Base-by-base conservation (phyloP, 2,329 filamentous ascomycete species). In the Penicillium paneum region DNA sequence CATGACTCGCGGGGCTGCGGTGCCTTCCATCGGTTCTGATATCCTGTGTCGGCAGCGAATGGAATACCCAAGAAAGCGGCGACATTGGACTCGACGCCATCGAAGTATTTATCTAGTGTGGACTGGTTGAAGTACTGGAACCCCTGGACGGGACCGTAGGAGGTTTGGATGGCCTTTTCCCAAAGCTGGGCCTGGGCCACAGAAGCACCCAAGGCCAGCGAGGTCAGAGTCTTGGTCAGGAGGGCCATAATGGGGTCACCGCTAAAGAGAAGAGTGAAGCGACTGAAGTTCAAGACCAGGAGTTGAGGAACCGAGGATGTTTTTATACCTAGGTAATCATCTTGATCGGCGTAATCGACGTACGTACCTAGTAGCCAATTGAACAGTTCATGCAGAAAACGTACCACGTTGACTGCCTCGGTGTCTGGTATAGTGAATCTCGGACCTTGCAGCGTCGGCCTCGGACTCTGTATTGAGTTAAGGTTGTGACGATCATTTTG, bases 11-110 rank as follows among this genome's bases (percentile, higher is more conserved):
- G 55, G 7, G 60, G 59, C 47, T 66, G 63, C 1, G 64, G 61
- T n/a, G 61, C 48, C 38, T 58, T 63, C 63, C 61, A 65, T 3
- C 63, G 60, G 48, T 65, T 65, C 39, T 65, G 55, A 17, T 60
- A 63, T 12, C 58, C 64, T 8, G 65, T 65, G 21, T 62, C 62
- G 15, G 66, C 62, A 7, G 66, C 62, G 42, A 64, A 66, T 11
- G 60, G 63, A 32, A 65, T 63, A 28, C 59, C 60, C 39, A 64
- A 49, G 45, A 61, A 67, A 8, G 59, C 60, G 3, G 60, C 57
- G 10, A 62, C 58, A 3, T 62, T 62, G 38, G 58, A 59, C 8
- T 62, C 56, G 17, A 52, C 53, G n/a, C 60, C 57, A 17, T 54
- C 53, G n/a, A 62, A 63, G 61, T 58, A 63, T 21, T 60, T 54